Evolutionary conservation across 2,329 filamentous ascomycete species (phyloP).

Genomic region (Chalaropsis thielavioides): DNA sequence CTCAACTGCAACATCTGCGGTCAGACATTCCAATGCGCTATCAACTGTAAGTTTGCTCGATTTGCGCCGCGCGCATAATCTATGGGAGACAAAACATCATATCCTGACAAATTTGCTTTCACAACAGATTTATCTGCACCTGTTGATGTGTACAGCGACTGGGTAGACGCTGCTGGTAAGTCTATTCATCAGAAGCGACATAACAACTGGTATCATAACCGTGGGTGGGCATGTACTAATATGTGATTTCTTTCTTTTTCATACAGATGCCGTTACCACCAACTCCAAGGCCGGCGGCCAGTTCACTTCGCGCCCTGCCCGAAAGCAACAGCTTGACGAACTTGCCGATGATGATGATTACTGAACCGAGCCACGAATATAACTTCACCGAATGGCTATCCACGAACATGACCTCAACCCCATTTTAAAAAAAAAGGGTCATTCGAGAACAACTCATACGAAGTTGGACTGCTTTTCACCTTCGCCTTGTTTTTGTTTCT

Average conservation of each 20-base stretch:
- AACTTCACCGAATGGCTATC: not conserved
- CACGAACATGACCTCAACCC: not conserved
- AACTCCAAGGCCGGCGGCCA: slow-evolving; percentile 13
- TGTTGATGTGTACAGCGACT: slow-evolving; percentile 94
- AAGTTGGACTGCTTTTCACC: not conserved
- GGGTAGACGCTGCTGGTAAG: slow-evolving; percentile 73
- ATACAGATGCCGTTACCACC: slow-evolving; percentile 12
- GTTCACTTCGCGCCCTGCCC: slow-evolving; percentile 12
- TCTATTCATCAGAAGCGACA: not conserved
- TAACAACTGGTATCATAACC: no score
- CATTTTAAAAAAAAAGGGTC: not conserved
- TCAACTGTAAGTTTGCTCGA: slow-evolving; percentile 57
- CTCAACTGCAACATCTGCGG: slow-evolving; percentile 87
- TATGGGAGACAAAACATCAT: not conserved
- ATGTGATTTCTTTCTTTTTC: not conserved
- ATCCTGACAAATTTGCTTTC: not conserved
- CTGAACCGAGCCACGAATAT: not conserved
- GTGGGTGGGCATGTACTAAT: not conserved
- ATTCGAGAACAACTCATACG: not conserved
- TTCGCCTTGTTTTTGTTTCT: not conserved
- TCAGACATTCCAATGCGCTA: slow-evolving; percentile 80
- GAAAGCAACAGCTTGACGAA: slow-evolving; percentile 13
- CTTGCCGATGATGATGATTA: slow-evolving; percentile 15
- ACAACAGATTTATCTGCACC: slow-evolving; percentile 65
- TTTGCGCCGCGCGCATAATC: not conserved